Conservation (phyloP, 2,329 filamentous ascomycete genomes). For the Rugonectria rugulosa region DNA sequence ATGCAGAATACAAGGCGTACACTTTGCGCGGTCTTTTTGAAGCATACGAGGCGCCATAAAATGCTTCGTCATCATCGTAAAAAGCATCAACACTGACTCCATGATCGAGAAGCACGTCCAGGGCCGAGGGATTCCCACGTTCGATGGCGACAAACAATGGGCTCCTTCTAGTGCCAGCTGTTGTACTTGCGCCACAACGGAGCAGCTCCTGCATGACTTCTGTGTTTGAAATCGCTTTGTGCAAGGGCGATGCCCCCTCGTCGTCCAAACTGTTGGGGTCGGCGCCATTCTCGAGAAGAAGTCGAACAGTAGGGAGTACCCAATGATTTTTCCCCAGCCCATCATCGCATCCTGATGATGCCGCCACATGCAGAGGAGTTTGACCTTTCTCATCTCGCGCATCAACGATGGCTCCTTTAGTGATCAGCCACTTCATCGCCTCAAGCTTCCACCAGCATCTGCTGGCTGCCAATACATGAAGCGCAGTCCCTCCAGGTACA, state of each 20-base stretch:
- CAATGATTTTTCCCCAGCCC: slow-evolving; percentile 14
- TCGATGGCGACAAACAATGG: slow-evolving; percentile 27
- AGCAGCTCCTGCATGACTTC: slow-evolving; percentile 19
- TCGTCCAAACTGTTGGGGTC: slow-evolving; percentile 23
- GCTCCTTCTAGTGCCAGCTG: not conserved
- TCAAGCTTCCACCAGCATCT: slow-evolving; percentile 27
- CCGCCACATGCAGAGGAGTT: slow-evolving; percentile 30
- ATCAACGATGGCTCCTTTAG: slow-evolving; percentile 22
- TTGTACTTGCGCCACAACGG: slow-evolving; percentile 14
- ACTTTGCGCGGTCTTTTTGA: not conserved
- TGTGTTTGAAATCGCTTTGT: slow-evolving; percentile 18
- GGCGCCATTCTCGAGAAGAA: slow-evolving; percentile 30
- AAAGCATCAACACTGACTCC: slow-evolving; percentile 19
- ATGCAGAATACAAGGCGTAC: slow-evolving; percentile 9
- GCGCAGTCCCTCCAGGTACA: slow-evolving; percentile 18
- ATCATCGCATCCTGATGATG: not conserved
- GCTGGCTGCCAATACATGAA: slow-evolving; percentile 29
- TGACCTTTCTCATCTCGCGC: not conserved
- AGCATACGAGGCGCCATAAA: not conserved
- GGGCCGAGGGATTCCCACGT: slow-evolving; percentile 7
- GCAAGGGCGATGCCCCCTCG: slow-evolving; percentile 1
- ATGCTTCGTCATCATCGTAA: slow-evolving; percentile 4
- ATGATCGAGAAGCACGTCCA: slow-evolving; percentile 25
- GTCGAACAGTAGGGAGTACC: slow-evolving; percentile 7
- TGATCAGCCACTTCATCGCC: slow-evolving; percentile 24